phyloP scores from a whole-genome alignment of 495 filamentous ascomycete species.

The Aspergillus saccharolyticus region DNA sequence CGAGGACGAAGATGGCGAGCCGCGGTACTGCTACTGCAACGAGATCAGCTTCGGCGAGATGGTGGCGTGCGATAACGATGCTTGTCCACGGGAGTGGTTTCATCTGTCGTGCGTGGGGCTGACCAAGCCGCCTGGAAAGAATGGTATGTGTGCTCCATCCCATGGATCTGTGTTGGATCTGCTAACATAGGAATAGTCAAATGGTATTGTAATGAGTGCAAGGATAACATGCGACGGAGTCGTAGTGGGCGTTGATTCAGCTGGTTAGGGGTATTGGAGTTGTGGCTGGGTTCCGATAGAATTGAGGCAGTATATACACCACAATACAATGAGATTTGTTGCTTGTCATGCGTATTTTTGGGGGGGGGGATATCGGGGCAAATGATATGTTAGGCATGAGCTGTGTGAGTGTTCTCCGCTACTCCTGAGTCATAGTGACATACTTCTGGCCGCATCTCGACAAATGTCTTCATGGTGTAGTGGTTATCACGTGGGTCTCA shows the following conservation, averaged over 20 bases:
- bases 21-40: constrained; percentile 89
- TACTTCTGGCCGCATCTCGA: neutral
- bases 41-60: constrained; percentile 93
- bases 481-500: constrained; percentile 8
- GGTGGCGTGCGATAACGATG: constrained; percentile 92
- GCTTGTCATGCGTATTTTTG: too few species aligned
- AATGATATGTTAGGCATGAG: too few species aligned
- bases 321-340: too few species aligned
- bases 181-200: constrained; percentile 54
- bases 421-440: neutral
- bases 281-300: neutral
- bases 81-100: constrained; percentile 91
- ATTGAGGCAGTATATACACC: too few species aligned
- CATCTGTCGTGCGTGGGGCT: constrained; percentile 89
- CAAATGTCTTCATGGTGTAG: constrained; percentile 6
- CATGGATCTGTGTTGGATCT: constrained; percentile 1
- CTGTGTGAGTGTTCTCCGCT: too few species aligned
- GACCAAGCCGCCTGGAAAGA: constrained; percentile 75
- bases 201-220: constrained; percentile 90
- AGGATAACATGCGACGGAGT: constrained; percentile 59
- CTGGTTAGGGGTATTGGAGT: neutral
- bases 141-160: constrained; percentile 56
- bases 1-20: constrained; percentile 75
- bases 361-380: too few species aligned
- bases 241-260: constrained; percentile 41